A percentile compares a stretch with the other conserved stretches of the same genome.
Conservation (phyloP, 1,284 basidiomycete genomes). For the Coriolopsis trogii region DNA sequence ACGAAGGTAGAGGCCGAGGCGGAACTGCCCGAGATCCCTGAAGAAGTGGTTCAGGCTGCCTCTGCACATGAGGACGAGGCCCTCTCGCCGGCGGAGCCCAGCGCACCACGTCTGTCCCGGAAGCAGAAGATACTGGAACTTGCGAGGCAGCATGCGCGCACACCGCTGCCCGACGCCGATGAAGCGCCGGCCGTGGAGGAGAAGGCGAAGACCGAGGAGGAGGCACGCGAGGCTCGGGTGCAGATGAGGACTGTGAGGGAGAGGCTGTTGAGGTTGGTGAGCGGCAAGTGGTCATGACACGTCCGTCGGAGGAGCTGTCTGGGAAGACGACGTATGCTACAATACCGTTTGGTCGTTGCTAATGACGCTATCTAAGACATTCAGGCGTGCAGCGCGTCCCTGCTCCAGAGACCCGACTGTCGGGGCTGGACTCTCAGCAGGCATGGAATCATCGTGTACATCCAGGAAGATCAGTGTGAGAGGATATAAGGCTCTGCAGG, state of each 20-base stretch:
- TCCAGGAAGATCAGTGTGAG: no score
- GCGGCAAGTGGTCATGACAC: slow-evolving; percentile 22
- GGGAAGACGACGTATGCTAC: background rate
- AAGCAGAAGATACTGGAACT: slow-evolving; percentile 31
- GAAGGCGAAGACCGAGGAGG: slow-evolving; percentile 6
- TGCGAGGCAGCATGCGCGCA: slow-evolving; percentile 31
- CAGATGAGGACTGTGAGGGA: slow-evolving; percentile 25
- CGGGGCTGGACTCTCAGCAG: no score
- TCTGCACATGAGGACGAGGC: background rate
- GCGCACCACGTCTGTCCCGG: slow-evolving; percentile 10
- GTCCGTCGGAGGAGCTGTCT: background rate
- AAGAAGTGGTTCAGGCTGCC: background rate
- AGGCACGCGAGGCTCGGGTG: slow-evolving; percentile 13
- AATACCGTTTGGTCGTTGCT: no score
- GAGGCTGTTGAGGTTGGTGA: slow-evolving; percentile 31
- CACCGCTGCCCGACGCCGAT: slow-evolving; percentile 23
- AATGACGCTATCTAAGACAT: no score
- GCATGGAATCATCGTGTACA: no score
- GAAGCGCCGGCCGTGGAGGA: slow-evolving; percentile 2
- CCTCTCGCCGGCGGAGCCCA: background rate
- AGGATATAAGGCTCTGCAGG: no score
- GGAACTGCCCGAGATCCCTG: no score
- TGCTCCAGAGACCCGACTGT: no score
- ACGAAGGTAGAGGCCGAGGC: no score
- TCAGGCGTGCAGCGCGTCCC: no score